Evolutionary conservation across 805 yeast species (phyloP).

Genomic region (Kregervanrija fluxuum): DNA sequence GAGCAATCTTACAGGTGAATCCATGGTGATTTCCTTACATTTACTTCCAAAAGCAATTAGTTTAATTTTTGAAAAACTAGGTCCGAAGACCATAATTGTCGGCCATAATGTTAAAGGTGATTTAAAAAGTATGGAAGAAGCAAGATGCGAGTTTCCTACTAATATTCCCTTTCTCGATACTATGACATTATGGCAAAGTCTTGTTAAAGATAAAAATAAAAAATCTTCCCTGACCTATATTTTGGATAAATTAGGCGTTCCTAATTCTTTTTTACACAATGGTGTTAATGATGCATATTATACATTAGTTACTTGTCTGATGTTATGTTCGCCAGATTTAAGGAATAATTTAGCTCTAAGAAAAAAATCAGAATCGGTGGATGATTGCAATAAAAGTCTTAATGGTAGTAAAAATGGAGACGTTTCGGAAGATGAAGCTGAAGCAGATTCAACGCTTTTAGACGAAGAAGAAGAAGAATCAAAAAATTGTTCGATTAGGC

Average conservation of each 20-base stretch:
- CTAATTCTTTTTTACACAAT: conserved; percentile 25
- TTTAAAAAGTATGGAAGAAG: conserved; percentile 12
- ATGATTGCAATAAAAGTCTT: conserved; percentile 1
- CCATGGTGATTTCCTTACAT: conserved; percentile 13
- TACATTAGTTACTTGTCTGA: conserved; percentile 21
- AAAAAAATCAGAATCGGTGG: neutral
- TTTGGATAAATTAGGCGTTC: conserved; percentile 22
- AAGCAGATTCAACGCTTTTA: neutral
- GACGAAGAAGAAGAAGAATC: conserved; percentile 5
- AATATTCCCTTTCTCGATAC: conserved; percentile 25
- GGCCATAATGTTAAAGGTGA: conserved; percentile 27
- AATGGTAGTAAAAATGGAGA: conserved; percentile 1
- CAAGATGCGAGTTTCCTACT: conserved; percentile 13
- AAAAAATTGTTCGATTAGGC: neutral
- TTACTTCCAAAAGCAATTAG: conserved; percentile 13
- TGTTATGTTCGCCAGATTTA: conserved; percentile 21
- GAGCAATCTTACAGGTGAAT: conserved; percentile 23
- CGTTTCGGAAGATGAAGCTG: neutral
- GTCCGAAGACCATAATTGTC: conserved; percentile 16
- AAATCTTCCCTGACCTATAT: conserved; percentile 19
- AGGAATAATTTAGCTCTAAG: conserved; percentile 15
- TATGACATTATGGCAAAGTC: conserved; percentile 18
- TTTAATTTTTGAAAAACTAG: conserved; percentile 10
- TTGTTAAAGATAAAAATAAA: conserved; percentile 6
- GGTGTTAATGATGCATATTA: conserved; percentile 28